phyloP scores from a whole-genome alignment of 2,329 filamentous ascomycete genomes.

The Gaeumannomyces sp. region DNA sequence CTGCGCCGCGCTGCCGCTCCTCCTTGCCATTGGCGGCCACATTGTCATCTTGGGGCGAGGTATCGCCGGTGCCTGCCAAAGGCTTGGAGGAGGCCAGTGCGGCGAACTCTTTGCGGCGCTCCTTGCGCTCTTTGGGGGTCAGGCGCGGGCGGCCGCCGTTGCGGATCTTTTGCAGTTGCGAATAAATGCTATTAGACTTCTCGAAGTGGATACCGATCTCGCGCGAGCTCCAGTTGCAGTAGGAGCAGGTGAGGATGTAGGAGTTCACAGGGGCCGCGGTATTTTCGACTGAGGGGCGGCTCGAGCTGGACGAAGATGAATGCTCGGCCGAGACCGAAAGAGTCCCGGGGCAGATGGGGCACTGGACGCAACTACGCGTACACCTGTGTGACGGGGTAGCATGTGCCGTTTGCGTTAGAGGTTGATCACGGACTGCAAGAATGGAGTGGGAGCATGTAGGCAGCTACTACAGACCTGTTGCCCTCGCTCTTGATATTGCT shows the following conservation, averaged over 20 bases:
- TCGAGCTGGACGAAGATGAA: conserved; percentile 34
- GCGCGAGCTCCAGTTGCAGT: conserved; percentile 87
- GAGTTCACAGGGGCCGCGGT: conserved; percentile 27
- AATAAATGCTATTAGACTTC: conserved; percentile 78
- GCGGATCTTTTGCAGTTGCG: conserved; percentile 68
- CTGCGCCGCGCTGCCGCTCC: neutral
- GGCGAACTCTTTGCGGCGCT: conserved; percentile 40
- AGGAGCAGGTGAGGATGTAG: conserved; percentile 78
- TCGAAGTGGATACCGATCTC: conserved; percentile 90
- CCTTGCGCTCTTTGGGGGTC: conserved; percentile 44
- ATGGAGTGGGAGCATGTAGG: neutral
- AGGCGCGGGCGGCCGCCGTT: conserved; percentile 50
- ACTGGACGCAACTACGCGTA: conserved; percentile 92
- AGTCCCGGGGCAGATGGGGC: conserved; percentile 79
- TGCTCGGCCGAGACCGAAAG: conserved; percentile 66
- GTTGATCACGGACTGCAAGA: neutral
- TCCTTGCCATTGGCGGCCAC: neutral
- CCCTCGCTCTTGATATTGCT: conserved; percentile 89
- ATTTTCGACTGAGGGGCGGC: conserved; percentile 36
- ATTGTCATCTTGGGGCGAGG: neutral
- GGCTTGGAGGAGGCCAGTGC: conserved; percentile 20
- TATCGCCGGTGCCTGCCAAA: neutral
- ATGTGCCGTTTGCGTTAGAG: neutral
- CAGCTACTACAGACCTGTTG: conserved; percentile 61
- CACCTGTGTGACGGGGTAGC: conserved; percentile 49